A percentile compares a stretch with the other conserved stretches of the same genome.
Conservation (phyloP, 805 yeast genomes). For the Wickerhamiella cacticola region DNA sequence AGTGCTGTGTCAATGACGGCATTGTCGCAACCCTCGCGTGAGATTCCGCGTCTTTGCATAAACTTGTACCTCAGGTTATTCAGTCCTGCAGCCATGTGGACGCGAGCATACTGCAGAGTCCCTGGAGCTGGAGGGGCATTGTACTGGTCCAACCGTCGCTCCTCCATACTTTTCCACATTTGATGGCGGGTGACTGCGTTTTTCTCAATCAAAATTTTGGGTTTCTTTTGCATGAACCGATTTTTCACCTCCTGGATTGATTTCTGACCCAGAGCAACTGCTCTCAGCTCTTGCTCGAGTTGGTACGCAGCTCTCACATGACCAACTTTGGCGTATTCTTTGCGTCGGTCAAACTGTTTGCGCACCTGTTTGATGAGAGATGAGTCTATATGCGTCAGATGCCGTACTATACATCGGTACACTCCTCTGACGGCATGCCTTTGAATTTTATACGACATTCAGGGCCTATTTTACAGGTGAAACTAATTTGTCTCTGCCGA, state of each 20-base stretch:
- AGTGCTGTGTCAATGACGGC: slow-evolving; percentile 18
- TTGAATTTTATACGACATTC: neutral
- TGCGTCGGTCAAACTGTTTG: slow-evolving; percentile 13
- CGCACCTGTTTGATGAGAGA: neutral
- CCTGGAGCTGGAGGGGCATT: slow-evolving; percentile 16
- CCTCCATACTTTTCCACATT: slow-evolving; percentile 16
- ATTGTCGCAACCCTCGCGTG: neutral
- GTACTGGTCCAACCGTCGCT: slow-evolving; percentile 19
- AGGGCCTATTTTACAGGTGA: neutral
- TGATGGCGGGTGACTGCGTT: neutral
- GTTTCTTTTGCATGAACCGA: neutral
- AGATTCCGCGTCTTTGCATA: neutral
- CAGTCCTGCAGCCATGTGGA: slow-evolving; percentile 7
- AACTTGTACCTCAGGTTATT: neutral
- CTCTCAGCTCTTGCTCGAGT: slow-evolving; percentile 17
- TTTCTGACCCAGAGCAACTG: slow-evolving; percentile 10
- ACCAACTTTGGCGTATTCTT: slow-evolving; percentile 11
- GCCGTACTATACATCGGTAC: slow-evolving; percentile 12
- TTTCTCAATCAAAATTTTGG: neutral
- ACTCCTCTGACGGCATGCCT: slow-evolving; percentile 2
- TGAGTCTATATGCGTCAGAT: slow-evolving; percentile 9
- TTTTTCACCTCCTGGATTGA: slow-evolving; percentile 3
- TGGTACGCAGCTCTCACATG: slow-evolving; percentile 15
- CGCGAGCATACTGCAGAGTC: slow-evolving; percentile 4
- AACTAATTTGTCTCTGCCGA: no score